Percentiles rank a stretch among this genome's conserved stretches.
These are phyloP conservation scores for Yamadazyma dushanensis DNA, from an alignment of 1,139 yeast genomes.

Conservation along the genomic window DNA sequence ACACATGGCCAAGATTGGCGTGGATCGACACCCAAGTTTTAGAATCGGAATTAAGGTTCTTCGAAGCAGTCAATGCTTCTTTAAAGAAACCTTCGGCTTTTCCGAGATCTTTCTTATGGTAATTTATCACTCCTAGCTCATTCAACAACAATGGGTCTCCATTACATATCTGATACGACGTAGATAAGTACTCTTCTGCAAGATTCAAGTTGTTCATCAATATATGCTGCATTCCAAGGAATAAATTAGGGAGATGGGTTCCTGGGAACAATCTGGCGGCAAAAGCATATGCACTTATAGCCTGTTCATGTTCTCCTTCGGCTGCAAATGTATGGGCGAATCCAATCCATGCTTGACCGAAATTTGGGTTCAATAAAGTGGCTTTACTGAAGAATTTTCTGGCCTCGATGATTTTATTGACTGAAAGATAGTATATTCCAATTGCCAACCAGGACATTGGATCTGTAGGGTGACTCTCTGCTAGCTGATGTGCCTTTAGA, in stretches of 20 bases:
- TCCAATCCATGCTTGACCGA: constrained; percentile 97
- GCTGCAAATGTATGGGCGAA: constrained; percentile 98
- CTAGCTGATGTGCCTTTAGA: constrained; percentile 79
- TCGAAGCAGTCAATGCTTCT: constrained; percentile 73
- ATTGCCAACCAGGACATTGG: constrained; percentile 92
- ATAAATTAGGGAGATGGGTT: constrained; percentile 85
- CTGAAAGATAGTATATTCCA: constrained; percentile 83
- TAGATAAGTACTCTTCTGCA: constrained; percentile 81
- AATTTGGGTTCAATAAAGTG: constrained; percentile 82
- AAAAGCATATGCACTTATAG: constrained; percentile 94
- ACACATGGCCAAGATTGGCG: constrained; percentile 89
- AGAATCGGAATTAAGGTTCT: constrained; percentile 70
- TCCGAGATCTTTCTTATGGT: constrained; percentile 67
- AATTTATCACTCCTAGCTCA: constrained; percentile 88
- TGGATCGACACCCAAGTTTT: constrained; percentile 86
- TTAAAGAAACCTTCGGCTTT: constrained; percentile 72
- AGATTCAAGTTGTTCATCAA: constrained; percentile 80
- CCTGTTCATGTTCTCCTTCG: constrained; percentile 98
- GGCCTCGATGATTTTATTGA: constrained; percentile 76
- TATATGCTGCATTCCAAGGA: constrained; percentile 93
- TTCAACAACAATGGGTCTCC: constrained; percentile 85
- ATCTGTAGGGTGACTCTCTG: constrained; percentile 79
- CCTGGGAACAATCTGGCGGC: constrained; percentile 95
- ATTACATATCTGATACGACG: constrained; percentile 77
- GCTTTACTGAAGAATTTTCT: constrained; percentile 87